Evolutionary conservation across 495 filamentous ascomycete species (phyloP).

Genomic region (Lepidopterella palustris): DNA sequence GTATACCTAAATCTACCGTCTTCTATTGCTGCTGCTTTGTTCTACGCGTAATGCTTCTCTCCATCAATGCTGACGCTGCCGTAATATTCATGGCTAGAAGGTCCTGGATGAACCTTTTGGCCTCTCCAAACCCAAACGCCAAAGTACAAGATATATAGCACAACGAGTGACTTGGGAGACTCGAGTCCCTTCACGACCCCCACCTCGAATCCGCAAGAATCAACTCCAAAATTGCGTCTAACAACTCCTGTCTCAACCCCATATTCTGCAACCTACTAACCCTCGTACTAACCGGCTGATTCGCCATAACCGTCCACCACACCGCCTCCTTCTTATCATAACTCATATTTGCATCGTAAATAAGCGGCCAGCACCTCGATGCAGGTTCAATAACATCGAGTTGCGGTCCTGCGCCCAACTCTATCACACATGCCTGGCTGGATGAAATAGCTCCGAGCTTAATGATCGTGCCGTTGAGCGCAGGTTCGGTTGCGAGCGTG

Average conservation of each 20-base stretch:
- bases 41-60: too few relatives aligned
- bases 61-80: too few relatives aligned
- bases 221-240: conserved; percentile 24
- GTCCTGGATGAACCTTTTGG: too few relatives aligned
- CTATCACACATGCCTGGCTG: conserved; percentile 15
- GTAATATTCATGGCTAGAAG: too few relatives aligned
- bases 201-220: conserved; percentile 22
- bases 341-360: conserved; percentile 13
- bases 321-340: conserved; percentile 20
- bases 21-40: too few relatives aligned
- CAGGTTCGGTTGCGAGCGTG: conserved; percentile 1
- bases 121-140: too few relatives aligned
- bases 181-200: neutral
- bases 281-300: conserved; percentile 11
- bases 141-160: too few relatives aligned
- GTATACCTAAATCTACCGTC: too few relatives aligned
- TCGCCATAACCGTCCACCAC: conserved; percentile 4
- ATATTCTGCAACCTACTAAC: conserved; percentile 19
- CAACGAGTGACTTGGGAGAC: too few relatives aligned
- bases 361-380: conserved; percentile 8
- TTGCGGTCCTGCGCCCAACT: conserved; percentile 16
- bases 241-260: conserved; percentile 13
- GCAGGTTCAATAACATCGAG: conserved; percentile 22
- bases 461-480: conserved; percentile 20
- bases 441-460: conserved; percentile 6